Conservation (phyloP, 2,329 filamentous ascomycete genomes). For the Fusarium proliferatum region DNA sequence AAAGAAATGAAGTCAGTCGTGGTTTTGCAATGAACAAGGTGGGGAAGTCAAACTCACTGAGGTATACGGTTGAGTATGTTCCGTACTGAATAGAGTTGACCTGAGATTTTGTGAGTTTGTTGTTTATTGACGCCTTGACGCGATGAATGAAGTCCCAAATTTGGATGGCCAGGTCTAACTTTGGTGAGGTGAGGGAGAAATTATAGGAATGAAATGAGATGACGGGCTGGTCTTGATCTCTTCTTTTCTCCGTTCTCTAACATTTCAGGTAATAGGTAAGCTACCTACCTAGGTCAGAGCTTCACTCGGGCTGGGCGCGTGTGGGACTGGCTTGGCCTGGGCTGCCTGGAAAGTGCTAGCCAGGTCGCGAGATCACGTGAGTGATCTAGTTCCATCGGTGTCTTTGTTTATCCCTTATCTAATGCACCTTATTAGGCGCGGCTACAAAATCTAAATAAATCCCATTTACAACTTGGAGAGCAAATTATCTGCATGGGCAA, state of each 20-base stretch:
- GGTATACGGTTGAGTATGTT: neutral
- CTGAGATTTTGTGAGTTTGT: neutral
- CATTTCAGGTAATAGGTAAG: neutral
- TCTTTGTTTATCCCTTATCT: neutral
- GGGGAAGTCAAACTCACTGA: neutral
- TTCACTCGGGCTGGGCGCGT: neutral
- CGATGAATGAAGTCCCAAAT: neutral
- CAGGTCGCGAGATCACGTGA: conserved; percentile 15
- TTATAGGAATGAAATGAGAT: neutral
- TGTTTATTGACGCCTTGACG: neutral
- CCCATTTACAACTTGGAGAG: neutral
- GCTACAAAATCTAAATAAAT: neutral
- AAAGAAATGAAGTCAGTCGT: neutral
- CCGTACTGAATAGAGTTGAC: neutral
- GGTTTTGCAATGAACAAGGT: neutral
- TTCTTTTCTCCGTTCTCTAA: neutral
- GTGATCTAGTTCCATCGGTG: neutral
- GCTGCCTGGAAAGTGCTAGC: neutral
- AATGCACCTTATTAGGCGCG: neutral
- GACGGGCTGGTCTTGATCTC: neutral
- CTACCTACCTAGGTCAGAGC: neutral
- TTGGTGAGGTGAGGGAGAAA: neutral
- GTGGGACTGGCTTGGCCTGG: neutral
- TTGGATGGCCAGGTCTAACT: neutral
- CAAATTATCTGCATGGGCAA: neutral